Evolutionary conservation across 805 yeast genomes (phyloP), one percentile per base, ranked within the genome.

Genomic region (Candida pini): DNA sequence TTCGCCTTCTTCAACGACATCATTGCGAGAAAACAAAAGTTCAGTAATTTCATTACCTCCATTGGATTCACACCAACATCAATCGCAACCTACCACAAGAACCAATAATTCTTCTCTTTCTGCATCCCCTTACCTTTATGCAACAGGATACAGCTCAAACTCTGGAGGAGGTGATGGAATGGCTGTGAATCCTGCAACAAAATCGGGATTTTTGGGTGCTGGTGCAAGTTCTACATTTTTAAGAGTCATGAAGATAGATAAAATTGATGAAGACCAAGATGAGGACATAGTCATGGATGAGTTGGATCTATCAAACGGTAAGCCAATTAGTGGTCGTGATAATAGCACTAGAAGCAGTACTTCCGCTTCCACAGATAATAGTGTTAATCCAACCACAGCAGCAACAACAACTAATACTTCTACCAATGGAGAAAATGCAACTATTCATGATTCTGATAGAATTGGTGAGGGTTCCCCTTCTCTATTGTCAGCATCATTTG

Each of bases 141-240:
- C 55, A 2, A 30, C 41, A 4, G n/a, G n/a, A n/a, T n/a, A n/a
- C n/a, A 31, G 33, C 9, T 41, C 41, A 7, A 33, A 51, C 3
- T 36, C 39, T 16, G 28, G 35, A 15, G 31, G 35, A 4, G 52
- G 61, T 32, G 84, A 79, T 52, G 83, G 84, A 9, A 78, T 79
- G 84, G 83, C 80, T 1, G 81, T 79, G 2, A 68, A 73, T 31
- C 72, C 77, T 18, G 45, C 51, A 17, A 34, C 51, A 14, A 58
- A 56, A 28, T 70, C 71, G 19, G 86, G 87, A 1, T 79, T 75
- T 49, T 73, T 74, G 44, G 88, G 88, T 2, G 69, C 71, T 9
- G 81, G 78, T 7, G 77, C 87, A 4, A 66, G 76, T 39, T 69
- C 80, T 2, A 73, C 74, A 6, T 58, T 76, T 14, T 53, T 80